These are phyloP conservation scores for Polygonum aviculare DNA, from an alignment of 148 eudicot genomes.

Conservation along the genomic window DNA sequence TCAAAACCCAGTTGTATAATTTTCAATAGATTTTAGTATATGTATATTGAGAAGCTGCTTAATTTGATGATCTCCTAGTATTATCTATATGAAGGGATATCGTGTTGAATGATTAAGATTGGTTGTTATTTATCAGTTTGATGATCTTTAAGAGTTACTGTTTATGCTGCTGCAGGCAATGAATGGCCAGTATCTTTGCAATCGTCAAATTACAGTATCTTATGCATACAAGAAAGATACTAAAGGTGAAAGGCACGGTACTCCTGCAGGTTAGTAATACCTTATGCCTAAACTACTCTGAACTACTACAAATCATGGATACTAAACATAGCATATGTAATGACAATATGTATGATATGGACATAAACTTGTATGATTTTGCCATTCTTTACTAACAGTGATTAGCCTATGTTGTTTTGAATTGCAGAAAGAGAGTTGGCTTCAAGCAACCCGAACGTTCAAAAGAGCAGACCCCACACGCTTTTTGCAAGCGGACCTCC, in stretches of 20 bases:
- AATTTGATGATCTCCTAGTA: background rate
- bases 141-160: background rate
- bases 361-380: background rate
- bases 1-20: background rate
- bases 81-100: background rate
- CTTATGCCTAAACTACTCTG: background rate
- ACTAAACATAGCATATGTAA: background rate
- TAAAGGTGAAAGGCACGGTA: conserved; percentile 94
- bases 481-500: conserved; percentile 94
- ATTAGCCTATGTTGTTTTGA: background rate
- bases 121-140: background rate
- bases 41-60: background rate
- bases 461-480: conserved; percentile 82
- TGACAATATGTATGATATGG: background rate
- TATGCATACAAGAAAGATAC: conserved; percentile 99
- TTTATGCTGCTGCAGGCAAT: conserved; percentile 52
- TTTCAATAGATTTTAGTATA: background rate
- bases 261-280: conserved; percentile 71
- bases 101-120: background rate
- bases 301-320: background rate
- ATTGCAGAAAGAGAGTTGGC: conserved; percentile 78
- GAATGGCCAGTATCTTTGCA: conserved; percentile 98
- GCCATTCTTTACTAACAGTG: background rate
- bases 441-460: conserved; percentile 63
- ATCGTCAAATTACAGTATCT: conserved; percentile 91